Conservation (phyloP, 2,329 filamentous ascomycete species). For the Leptosphaerulina australis region DNA sequence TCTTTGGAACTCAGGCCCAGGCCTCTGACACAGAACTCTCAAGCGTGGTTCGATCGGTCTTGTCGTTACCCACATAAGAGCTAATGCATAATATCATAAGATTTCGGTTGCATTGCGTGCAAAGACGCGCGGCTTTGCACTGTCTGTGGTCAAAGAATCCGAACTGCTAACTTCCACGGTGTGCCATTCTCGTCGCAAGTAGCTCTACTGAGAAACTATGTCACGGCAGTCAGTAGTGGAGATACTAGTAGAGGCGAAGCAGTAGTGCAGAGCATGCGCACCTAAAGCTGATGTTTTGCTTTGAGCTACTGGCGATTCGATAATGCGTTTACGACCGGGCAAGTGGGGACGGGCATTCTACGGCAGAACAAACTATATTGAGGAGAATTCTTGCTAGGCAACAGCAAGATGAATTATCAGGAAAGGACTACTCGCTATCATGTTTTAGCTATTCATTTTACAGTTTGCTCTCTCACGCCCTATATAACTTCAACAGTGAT, state of each 20-base stretch:
- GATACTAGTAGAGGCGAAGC: background rate
- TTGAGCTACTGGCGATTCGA: background rate
- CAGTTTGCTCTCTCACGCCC: background rate
- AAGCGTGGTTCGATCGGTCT: background rate
- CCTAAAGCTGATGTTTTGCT: background rate
- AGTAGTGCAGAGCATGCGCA: background rate
- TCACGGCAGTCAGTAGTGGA: too few relatives aligned
- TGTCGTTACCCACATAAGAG: background rate
- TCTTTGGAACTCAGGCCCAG: background rate
- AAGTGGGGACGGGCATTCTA: background rate
- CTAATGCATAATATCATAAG: background rate
- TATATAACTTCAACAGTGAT: slow-evolving; percentile 35
- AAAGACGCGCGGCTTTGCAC: background rate
- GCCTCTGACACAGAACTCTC: background rate
- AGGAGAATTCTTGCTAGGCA: too few relatives aligned
- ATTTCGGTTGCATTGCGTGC: background rate
- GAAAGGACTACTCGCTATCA: background rate
- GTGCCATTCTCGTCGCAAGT: background rate
- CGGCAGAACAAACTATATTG: too few relatives aligned
- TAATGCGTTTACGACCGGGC: background rate
- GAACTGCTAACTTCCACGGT: background rate
- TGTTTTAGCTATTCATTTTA: background rate
- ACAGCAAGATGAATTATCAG: background rate
- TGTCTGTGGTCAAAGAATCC: background rate
- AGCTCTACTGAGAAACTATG: background rate